Conservation (phyloP, 2,329 filamentous ascomycete species). For the Cordyceps pruinosa region DNA sequence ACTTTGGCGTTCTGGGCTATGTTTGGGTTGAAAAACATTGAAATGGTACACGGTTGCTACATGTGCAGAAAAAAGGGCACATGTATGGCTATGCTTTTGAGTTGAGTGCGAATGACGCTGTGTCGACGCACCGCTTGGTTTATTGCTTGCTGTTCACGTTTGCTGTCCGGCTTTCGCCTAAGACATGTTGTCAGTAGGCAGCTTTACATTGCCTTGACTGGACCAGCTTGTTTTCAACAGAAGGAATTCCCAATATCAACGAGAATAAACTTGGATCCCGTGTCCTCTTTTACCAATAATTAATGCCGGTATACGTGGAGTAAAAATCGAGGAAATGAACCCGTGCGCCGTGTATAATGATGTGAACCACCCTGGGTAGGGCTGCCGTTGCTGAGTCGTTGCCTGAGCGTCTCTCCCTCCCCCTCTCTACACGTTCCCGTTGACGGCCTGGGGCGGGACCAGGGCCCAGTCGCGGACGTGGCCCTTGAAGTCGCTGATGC, state of each 20-base stretch:
- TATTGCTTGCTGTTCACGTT: not conserved
- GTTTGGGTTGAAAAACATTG: not conserved
- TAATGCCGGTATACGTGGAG: not conserved
- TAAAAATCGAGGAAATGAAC: not conserved
- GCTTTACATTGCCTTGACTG: not conserved
- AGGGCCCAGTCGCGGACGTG: slow-evolving; percentile 71
- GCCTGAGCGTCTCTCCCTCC: too few species aligned
- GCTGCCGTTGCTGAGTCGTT: too few species aligned
- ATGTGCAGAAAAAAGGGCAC: not conserved
- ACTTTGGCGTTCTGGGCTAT: slow-evolving; percentile 4
- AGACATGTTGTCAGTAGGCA: not conserved
- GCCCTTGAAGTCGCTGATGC: slow-evolving; percentile 95
- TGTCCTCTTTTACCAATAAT: not conserved
- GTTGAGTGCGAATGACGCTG: not conserved
- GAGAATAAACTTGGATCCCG: not conserved
- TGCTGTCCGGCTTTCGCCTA: not conserved
- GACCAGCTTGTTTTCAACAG: not conserved
- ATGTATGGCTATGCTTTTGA: not conserved
- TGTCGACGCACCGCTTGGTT: not conserved
- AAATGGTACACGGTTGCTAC: not conserved
- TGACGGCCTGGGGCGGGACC: slow-evolving; percentile 30
- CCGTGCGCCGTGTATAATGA: slow-evolving; percentile 6
- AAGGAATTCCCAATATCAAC: not conserved
- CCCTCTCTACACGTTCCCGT: slow-evolving; percentile 27
- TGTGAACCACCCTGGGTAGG: not conserved